Conservation (phyloP, 2,329 filamentous ascomycete species). For the Xylaria sp. region DNA sequence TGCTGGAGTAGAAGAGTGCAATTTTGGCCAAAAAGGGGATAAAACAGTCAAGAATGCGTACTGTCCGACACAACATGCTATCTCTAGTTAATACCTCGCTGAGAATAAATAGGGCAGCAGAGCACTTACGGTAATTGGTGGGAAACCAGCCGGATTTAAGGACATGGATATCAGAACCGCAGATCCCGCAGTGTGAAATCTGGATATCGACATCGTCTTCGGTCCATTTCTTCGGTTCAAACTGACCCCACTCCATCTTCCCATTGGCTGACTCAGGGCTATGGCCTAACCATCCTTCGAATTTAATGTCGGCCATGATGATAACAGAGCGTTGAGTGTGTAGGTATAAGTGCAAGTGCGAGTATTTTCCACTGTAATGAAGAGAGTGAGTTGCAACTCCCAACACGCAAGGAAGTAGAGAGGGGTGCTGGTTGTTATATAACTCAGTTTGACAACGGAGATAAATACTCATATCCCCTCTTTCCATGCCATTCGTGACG, state of each 20-base stretch:
- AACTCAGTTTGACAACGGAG: slow-evolving; percentile 9
- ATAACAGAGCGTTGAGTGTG: slow-evolving; percentile 1
- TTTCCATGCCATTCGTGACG: slow-evolving; percentile 16
- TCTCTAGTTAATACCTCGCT: slow-evolving; percentile 32
- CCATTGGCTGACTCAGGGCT: slow-evolving; percentile 56
- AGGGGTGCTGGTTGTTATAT: slow-evolving; percentile 21
- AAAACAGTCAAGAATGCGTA: background rate
- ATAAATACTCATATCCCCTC: slow-evolving; percentile 19
- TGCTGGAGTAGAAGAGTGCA: background rate
- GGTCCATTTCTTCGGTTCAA: slow-evolving; percentile 72
- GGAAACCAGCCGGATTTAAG: slow-evolving; percentile 65
- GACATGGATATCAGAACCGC: slow-evolving; percentile 70
- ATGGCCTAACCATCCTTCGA: slow-evolving; percentile 64
- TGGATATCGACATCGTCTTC: slow-evolving; percentile 74
- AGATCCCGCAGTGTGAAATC: slow-evolving; percentile 74
- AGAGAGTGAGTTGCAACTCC: background rate
- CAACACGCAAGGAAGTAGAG: background rate
- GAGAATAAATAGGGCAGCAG: background rate
- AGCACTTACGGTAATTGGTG: slow-evolving; percentile 54
- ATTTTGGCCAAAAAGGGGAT: background rate
- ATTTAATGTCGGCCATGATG: slow-evolving; percentile 50
- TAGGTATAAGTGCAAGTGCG: background rate
- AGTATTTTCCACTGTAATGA: background rate
- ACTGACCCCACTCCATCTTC: slow-evolving; percentile 67
- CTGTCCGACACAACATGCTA: slow-evolving; percentile 68